These are phyloP conservation scores for Scleromitrula shiraiana DNA, from an alignment of 2,329 filamentous ascomycete genomes.

Conservation along the genomic window DNA sequence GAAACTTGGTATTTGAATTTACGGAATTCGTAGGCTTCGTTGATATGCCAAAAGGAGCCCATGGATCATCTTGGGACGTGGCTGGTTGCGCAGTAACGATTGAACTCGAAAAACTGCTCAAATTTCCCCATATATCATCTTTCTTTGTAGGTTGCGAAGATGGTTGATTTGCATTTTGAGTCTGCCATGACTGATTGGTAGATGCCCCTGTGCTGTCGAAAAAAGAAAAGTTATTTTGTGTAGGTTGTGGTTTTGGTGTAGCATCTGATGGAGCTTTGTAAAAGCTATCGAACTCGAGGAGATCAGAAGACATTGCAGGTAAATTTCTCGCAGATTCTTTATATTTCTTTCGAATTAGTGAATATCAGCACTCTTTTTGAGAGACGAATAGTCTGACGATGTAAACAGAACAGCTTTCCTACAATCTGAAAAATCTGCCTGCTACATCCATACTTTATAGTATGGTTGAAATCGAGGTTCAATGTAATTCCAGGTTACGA, in stretches of 20 bases:
- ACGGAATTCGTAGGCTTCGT: conserved; percentile 9
- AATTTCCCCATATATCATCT: conserved; percentile 20
- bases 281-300: conserved; percentile 53
- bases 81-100: conserved; percentile 2
- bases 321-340: not conserved
- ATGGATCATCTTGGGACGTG: conserved; percentile 22
- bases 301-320: conserved; percentile 53
- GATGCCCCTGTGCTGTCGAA: conserved; percentile 11
- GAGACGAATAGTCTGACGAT: no score
- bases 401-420: no score
- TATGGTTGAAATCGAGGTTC: no score
- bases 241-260: conserved; percentile 19
- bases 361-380: conserved; percentile 2
- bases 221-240: conserved; percentile 21
- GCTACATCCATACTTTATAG: no score
- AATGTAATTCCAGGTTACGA: no score
- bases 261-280: conserved; percentile 31
- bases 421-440: no score
- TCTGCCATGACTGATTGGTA: conserved; percentile 14
- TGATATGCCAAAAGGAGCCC: conserved; percentile 23
- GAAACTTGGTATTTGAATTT: conserved; percentile 5
- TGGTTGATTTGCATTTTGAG: conserved; percentile 2
- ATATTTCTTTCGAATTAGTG: not conserved
- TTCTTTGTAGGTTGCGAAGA: conserved; percentile 1
- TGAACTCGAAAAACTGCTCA: conserved; percentile 16